Percentiles rank a stretch among this genome's conserved stretches.
These are phyloP conservation scores for Podospora didyma DNA, from an alignment of 495 filamentous ascomycete species.

Conservation along the genomic window DNA sequence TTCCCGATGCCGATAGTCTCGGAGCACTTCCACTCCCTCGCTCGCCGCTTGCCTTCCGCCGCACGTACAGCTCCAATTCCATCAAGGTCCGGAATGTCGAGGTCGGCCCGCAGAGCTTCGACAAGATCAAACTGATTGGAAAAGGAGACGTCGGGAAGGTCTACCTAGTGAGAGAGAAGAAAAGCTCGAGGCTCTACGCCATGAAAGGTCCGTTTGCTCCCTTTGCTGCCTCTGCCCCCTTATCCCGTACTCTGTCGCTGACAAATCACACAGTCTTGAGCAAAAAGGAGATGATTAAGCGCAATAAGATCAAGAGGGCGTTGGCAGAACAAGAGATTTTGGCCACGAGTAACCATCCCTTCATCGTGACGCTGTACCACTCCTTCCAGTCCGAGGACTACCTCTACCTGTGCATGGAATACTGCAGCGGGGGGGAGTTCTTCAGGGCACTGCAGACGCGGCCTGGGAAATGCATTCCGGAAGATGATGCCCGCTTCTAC, in stretches of 20 bases:
- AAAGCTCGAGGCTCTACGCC: constrained; percentile 88
- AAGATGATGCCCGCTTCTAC: constrained; percentile 96
- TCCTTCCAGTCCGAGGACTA: constrained; percentile 99
- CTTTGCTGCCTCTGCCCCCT: not conserved
- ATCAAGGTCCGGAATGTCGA: constrained; percentile 98
- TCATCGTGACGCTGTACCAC: constrained; percentile 97
- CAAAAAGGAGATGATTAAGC: constrained; percentile 99
- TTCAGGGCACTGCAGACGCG: constrained; percentile 95
- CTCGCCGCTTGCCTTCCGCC: constrained; percentile 68
- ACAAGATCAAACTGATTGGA: constrained; percentile 98
- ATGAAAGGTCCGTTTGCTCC: constrained; percentile 76
- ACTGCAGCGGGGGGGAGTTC: constrained; percentile 97
- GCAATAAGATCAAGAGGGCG: constrained; percentile 99
- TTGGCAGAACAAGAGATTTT: constrained; percentile 97
- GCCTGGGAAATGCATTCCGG: constrained; percentile 92
- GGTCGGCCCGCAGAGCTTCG: constrained; percentile 91
- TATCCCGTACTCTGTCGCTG: constrained; percentile 20
- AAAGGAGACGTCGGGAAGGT: constrained; percentile 99
- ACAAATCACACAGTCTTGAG: constrained; percentile 68
- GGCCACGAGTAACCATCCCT: constrained; percentile 96
- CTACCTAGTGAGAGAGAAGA: constrained; percentile 96
- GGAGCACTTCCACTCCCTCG: constrained; percentile 43
- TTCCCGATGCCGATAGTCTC: constrained; percentile 25
- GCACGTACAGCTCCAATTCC: constrained; percentile 98
- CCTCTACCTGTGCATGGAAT: constrained; percentile 98